These are phyloP conservation scores for Chytridiales sp. DNA, from an alignment of 371 early-diverging fungal genomes.

Conservation along the genomic window DNA sequence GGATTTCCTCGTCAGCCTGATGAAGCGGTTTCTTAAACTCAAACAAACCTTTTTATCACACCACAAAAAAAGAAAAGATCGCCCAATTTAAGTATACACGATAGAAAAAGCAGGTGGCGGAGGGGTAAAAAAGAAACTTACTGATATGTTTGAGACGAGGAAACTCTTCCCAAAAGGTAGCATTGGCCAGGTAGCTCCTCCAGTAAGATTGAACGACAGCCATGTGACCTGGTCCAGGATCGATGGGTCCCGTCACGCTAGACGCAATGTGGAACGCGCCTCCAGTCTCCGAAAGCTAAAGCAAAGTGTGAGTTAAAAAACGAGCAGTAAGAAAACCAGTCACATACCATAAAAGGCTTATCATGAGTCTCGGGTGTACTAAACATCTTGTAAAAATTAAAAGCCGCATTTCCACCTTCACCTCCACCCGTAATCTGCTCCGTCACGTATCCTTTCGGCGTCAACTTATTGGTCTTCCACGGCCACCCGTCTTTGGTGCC, in stretches of 20 bases:
- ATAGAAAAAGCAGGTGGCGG: neutral
- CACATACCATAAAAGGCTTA: neutral
- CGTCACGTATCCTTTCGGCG: too few relatives aligned
- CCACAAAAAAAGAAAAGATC: too few relatives aligned
- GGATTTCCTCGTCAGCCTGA: neutral
- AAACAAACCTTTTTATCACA: neutral
- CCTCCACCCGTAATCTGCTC: conserved; percentile 9
- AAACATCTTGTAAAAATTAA: neutral
- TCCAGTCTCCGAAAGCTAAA: neutral
- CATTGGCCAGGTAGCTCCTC: neutral
- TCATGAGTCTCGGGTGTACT: neutral
- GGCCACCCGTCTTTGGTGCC: too few relatives aligned
- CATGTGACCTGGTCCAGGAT: conserved; percentile 6
- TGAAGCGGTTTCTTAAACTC: neutral
- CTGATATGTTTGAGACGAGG: conserved; percentile 5
- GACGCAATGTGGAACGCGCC: conserved; percentile 5
- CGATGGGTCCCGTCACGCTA: conserved; percentile 1
- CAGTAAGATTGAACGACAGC: conserved; percentile 5
- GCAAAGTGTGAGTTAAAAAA: neutral
- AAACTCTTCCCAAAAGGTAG: neutral
- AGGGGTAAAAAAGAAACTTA: neutral
- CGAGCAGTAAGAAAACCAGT: neutral
- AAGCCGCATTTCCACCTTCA: conserved; percentile 2
- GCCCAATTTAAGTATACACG: neutral
- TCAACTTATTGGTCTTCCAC: too few relatives aligned